Evolutionary conservation across 2,329 filamentous ascomycete genomes (phyloP).

Genomic region (Paracoccidioides brasiliensis): DNA sequence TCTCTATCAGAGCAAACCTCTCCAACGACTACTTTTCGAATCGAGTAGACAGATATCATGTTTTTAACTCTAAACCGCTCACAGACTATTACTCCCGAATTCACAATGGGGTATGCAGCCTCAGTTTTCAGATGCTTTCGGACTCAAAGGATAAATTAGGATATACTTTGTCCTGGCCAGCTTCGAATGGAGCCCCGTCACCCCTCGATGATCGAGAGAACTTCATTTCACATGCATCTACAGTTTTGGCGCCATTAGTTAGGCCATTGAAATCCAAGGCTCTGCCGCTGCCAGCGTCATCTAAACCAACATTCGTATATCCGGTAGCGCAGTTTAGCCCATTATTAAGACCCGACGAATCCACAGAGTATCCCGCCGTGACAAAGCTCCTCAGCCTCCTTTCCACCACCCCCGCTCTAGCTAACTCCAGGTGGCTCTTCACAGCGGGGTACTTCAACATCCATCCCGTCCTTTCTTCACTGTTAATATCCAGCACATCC

Average conservation of each 20-base stretch:
- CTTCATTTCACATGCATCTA: constrained; percentile 58
- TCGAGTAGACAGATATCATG: constrained; percentile 83
- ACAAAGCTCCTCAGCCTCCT: constrained; percentile 60
- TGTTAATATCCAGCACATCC: constrained; percentile 59
- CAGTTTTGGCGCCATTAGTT: constrained; percentile 54
- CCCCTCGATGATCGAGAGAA: constrained; percentile 56
- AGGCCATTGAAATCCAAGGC: constrained; percentile 32
- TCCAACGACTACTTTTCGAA: constrained; percentile 94
- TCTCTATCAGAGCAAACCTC: constrained; percentile 55
- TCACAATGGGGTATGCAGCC: constrained; percentile 60
- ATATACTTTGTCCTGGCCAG: constrained; percentile 58
- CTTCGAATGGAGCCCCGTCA: constrained; percentile 57
- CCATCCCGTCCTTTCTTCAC: constrained; percentile 64
- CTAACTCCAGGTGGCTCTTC: constrained; percentile 76
- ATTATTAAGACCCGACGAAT: constrained; percentile 62
- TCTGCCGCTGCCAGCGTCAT: constrained; percentile 18
- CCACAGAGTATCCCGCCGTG: constrained; percentile 77
- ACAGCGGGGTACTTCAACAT: constrained; percentile 99
- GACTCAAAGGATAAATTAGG: constrained; percentile 29
- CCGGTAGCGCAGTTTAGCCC: constrained; percentile 80
- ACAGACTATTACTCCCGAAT: constrained; percentile 72
- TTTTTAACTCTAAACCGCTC: constrained; percentile 67
- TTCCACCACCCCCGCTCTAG: constrained; percentile 45
- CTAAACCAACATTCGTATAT: constrained; percentile 62
- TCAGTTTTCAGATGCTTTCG: constrained; percentile 71